Conservation (phyloP, 805 yeast species). For the Wickerhamomyces ciferrii region DNA sequence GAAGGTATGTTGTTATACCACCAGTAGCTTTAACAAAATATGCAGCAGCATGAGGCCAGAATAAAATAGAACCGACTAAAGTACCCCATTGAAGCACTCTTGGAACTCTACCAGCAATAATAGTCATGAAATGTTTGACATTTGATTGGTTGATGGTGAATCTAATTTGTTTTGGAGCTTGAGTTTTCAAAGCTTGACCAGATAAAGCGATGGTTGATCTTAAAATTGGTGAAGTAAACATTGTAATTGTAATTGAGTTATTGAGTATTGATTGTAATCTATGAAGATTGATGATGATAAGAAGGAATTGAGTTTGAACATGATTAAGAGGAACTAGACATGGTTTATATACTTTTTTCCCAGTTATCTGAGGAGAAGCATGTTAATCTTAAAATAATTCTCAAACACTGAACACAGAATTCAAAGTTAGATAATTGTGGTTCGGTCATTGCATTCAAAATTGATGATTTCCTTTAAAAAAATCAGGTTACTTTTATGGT, state of each 20-base stretch:
- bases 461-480: background rate
- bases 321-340: background rate
- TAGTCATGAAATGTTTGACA: slow-evolving; percentile 1
- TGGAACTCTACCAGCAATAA: slow-evolving; percentile 11
- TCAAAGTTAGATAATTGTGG: background rate
- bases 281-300: background rate
- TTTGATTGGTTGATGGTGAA: slow-evolving; percentile 14
- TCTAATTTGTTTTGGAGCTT: slow-evolving; percentile 15
- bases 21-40: background rate
- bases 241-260: slow-evolving; percentile 7
- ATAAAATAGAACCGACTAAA: slow-evolving; percentile 10
- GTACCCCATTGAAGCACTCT: slow-evolving; percentile 17
- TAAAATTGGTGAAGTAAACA: slow-evolving; percentile 20
- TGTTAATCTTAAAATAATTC: no score
- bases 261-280: background rate
- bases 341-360: background rate
- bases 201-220: slow-evolving; percentile 21
- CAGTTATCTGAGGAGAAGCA: no score
- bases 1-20: background rate
- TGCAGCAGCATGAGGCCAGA: slow-evolving; percentile 16
- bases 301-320: background rate
- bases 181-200: slow-evolving; percentile 13
- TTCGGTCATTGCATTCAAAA: background rate
- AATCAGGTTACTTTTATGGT: background rate
- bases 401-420: no score